A percentile compares a stretch with the other conserved stretches of the same genome.
phyloP scores from a whole-genome alignment of 495 filamentous ascomycete species.

The Annulohypoxylon bovei region DNA sequence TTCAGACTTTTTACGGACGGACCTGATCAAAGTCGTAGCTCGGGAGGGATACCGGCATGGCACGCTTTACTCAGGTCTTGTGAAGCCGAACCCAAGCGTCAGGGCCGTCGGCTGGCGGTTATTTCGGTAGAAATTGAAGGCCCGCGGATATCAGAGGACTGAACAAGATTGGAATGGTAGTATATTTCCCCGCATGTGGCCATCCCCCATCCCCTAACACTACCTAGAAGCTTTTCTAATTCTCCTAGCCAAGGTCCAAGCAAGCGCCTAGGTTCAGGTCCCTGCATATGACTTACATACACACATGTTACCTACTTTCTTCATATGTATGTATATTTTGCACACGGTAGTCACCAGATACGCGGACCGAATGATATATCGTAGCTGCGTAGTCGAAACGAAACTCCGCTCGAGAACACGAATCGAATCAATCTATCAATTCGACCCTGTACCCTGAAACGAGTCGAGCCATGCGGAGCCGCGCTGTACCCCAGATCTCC shows the following conservation, averaged over 20 bases:
- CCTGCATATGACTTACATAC: slow-evolving; percentile 36
- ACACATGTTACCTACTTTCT: neutral
- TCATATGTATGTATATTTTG: neutral
- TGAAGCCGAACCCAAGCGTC: slow-evolving; percentile 24
- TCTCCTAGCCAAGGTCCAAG: slow-evolving; percentile 2
- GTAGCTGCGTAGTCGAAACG: slow-evolving; percentile 13
- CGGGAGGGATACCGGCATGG: slow-evolving; percentile 9
- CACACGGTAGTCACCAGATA: slow-evolving; percentile 6
- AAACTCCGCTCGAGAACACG: slow-evolving; percentile 6
- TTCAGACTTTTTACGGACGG: slow-evolving; percentile 6
- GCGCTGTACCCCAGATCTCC: slow-evolving; percentile 28
- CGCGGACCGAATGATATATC: slow-evolving; percentile 12
- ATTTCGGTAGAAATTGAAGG: slow-evolving; percentile 34
- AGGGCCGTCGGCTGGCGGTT: slow-evolving; percentile 29
- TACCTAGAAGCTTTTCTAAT: neutral
- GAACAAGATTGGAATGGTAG: neutral
- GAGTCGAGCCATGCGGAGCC: slow-evolving; percentile 16
- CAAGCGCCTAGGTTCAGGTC: slow-evolving; percentile 7
- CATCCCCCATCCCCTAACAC: neutral
- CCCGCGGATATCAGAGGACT: slow-evolving; percentile 14
- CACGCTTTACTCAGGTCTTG: slow-evolving; percentile 14
- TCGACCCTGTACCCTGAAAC: slow-evolving; percentile 11
- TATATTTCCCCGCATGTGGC: slow-evolving; percentile 24
- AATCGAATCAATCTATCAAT: slow-evolving; percentile 1
- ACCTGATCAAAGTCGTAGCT: slow-evolving; percentile 9